Percentiles rank a stretch among this genome's conserved stretches.
Evolutionary conservation across 2,329 filamentous ascomycete genomes (phyloP).

Genomic region (Knoxdaviesia capensis): DNA sequence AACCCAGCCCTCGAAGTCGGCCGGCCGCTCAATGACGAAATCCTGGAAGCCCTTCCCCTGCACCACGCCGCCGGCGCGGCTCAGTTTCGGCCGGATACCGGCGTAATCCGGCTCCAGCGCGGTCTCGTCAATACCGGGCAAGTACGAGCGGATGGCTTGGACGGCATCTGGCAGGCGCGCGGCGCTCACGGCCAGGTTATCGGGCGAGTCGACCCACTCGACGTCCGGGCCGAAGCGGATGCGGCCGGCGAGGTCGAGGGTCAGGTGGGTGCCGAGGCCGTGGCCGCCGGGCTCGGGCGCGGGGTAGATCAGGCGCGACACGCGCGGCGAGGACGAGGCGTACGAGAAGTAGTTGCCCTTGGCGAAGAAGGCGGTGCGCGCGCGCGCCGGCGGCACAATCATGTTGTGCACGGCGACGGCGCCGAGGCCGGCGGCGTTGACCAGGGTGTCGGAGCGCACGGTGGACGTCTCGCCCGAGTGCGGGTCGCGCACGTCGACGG

Average conservation of each 20-base stretch:
- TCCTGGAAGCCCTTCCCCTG: conserved; percentile 57
- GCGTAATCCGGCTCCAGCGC: conserved; percentile 68
- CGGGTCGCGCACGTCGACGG: conserved; percentile 32
- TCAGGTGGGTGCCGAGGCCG: conserved; percentile 74
- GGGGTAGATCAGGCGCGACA: conserved; percentile 67
- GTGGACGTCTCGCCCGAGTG: conserved; percentile 24
- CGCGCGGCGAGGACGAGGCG: conserved; percentile 36
- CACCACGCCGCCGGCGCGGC: conserved; percentile 34
- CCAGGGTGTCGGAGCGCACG: conserved; percentile 54
- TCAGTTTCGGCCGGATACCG: conserved; percentile 77
- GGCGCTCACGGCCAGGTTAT: conserved; percentile 48
- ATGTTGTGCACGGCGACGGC: conserved; percentile 66
- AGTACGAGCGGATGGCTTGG: conserved; percentile 54
- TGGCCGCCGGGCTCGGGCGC: conserved; percentile 64
- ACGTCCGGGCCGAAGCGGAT: conserved; percentile 89
- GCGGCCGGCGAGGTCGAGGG: conserved; percentile 66
- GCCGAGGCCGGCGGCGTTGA: conserved; percentile 73
- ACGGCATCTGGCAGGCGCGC: conserved; percentile 46
- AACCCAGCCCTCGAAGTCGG: conserved; percentile 64
- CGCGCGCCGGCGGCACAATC: conserved; percentile 40
- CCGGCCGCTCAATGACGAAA: conserved; percentile 61
- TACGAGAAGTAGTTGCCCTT: conserved; percentile 96
- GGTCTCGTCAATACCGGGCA: conserved; percentile 49
- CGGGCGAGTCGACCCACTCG: conserved; percentile 64
- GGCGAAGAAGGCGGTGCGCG: conserved; percentile 52